Evolutionary conservation across 768 basidiomycete species (phyloP).

Genomic region (Crassisporium funariophilum): DNA sequence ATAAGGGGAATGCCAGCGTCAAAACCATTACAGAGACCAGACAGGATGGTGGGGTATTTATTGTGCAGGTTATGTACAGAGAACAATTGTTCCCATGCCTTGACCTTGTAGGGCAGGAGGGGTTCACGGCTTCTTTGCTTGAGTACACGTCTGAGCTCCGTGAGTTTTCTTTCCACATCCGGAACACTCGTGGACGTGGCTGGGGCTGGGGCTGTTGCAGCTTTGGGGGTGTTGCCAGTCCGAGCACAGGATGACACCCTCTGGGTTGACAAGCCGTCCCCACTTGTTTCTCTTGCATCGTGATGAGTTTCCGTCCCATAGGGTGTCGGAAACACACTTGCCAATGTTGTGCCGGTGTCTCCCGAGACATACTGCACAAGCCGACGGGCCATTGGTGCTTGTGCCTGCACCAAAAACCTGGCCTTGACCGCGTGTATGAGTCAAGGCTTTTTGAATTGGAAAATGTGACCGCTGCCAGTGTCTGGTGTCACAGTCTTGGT

Average conservation of each 20-base stretch:
- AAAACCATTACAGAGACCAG: slow-evolving; percentile 32
- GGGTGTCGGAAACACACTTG: background rate
- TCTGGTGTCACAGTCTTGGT: no score
- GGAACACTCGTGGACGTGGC: background rate
- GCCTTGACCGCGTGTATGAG: no score
- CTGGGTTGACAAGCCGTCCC: background rate
- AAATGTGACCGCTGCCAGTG: no score
- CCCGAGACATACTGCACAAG: background rate
- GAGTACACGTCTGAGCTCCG: slow-evolving; percentile 43
- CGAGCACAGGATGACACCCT: background rate
- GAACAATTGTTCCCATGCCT: slow-evolving; percentile 32
- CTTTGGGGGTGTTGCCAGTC: background rate
- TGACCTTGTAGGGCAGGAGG: slow-evolving; percentile 30
- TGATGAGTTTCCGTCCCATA: background rate
- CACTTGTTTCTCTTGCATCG: background rate
- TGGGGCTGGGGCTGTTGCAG: background rate
- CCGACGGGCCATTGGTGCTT: background rate
- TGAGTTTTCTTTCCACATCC: slow-evolving; percentile 40
- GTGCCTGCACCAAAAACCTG: no score
- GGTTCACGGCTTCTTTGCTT: slow-evolving; percentile 27
- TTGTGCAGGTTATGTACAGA: slow-evolving; percentile 11
- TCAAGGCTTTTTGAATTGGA: no score
- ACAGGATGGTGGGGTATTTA: slow-evolving; percentile 28
- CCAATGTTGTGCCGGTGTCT: background rate
- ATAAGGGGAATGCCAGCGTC: slow-evolving; percentile 34